Conservation (phyloP, 192 early-diverging fungal genomes). For the Spizellomyces punctatus region DNA sequence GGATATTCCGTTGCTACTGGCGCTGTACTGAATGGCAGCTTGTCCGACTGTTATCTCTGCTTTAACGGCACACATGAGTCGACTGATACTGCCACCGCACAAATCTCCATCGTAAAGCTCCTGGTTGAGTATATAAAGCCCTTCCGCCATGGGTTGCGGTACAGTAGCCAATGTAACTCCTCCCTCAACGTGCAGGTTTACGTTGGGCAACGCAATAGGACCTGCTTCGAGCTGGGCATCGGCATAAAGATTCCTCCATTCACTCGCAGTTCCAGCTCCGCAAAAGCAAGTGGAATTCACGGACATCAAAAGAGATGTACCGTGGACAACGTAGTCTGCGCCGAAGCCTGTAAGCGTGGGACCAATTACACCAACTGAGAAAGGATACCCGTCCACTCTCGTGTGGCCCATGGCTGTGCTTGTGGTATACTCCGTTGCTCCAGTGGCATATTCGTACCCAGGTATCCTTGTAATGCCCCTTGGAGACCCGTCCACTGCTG, state of each 20-base stretch:
- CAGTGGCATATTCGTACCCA: background rate
- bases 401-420: background rate
- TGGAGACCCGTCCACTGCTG: background rate
- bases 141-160: background rate
- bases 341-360: background rate
- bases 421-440: background rate
- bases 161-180: background rate
- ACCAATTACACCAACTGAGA: background rate
- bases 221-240: background rate
- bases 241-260: background rate
- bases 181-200: background rate
- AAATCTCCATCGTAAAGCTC: constrained; percentile 12
- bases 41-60: background rate
- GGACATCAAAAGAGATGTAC: background rate
- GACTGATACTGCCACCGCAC: background rate
- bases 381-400: background rate
- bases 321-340: background rate
- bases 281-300: background rate
- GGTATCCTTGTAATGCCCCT: background rate
- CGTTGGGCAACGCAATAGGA: background rate
- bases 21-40: background rate
- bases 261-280: background rate
- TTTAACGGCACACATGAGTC: background rate
- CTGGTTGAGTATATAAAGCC: background rate
- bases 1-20: background rate